phyloP scores from a whole-genome alignment of 805 yeast genomes.

The Teunomyces pallodes region DNA sequence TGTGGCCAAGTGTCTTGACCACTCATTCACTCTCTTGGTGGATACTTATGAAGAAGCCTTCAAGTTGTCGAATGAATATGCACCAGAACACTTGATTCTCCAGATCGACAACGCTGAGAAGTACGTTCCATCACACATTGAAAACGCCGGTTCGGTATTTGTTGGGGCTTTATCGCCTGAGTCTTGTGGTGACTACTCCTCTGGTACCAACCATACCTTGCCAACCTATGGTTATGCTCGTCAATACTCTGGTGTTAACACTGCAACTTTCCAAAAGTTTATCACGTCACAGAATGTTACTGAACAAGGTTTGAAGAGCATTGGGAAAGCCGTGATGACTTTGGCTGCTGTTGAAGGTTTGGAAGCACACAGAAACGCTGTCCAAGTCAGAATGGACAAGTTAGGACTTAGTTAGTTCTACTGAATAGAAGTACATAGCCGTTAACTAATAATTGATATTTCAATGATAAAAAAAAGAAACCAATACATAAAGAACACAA shows the following conservation, averaged over 20 bases:
- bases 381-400: conserved; percentile 87
- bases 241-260: conserved; percentile 96
- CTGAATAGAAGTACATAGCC: not conserved
- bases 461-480: not conserved
- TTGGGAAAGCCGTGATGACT: conserved; percentile 96
- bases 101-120: conserved; percentile 78
- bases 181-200: conserved; percentile 96
- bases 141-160: conserved; percentile 94
- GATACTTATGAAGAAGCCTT: conserved; percentile 75
- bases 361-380: conserved; percentile 97
- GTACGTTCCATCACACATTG: conserved; percentile 67
- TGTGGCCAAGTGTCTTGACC: conserved; percentile 87
- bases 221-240: conserved; percentile 99
- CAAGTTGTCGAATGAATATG: conserved; percentile 83
- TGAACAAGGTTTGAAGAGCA: conserved; percentile 76
- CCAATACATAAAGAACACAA: not conserved
- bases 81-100: conserved; percentile 96
- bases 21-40: conserved; percentile 79
- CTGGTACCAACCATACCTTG: conserved; percentile 97
- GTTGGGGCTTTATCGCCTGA: conserved; percentile 97
- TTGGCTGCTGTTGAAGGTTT: conserved; percentile 95
- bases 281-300: conserved; percentile 92
- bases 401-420: conserved; percentile 49
- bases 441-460: too few relatives aligned
- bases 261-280: conserved; percentile 92